Base-by-base conservation (phyloP, 2,329 filamentous ascomycete genomes). In the Claviceps fusiformis region DNA sequence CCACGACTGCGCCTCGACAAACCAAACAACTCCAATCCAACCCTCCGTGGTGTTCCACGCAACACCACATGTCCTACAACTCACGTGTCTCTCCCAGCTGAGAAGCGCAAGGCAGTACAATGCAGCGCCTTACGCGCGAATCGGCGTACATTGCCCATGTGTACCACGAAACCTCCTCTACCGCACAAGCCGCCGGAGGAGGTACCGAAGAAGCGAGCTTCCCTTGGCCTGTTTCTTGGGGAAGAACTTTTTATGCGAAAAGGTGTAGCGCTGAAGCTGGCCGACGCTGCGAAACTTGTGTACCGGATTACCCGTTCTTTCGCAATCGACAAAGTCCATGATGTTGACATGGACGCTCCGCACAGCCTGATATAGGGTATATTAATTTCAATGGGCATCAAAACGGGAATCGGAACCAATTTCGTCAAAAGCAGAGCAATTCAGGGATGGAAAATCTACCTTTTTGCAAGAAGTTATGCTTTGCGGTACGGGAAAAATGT, bases 311-410 rank as follows among this genome's bases (percentile, higher is more conserved):
- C 54, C 54, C 13, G 54, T 55, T n/a, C 54, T 50, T 37, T 53
- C 50, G 5, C 43, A 53, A 24, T 55, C 54, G 3, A 55, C 15
- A 53, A 55, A 55, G 41, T 55, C 54, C 13, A 55, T 45, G 11
- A 55, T 55, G 24, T 55, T 55, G 24, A 55, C 54, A 5, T 55
- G 45, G 27, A 45, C 11, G 11, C 39, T 41, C 15, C 13, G 11
- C 2, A 52, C 33, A 5, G 44, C 54, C 50, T 52, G 13, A 8
- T 15, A 1, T 15, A 1, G 5, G 8, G 15, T 6, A 4, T 31
- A 8, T 33, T 8, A 19, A 37, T 15, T 10, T 44, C 17, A 33
- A n/a, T n/a, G n/a, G n/a, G n/a, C n/a, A n/a, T n/a, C n/a, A n/a
- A n/a, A n/a, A n/a, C n/a, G n/a, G n/a, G n/a, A n/a, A n/a, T n/a